Evolutionary conservation across 2,329 filamentous ascomycete species (phyloP), one percentile per base, ranked within the genome.

Genomic region (Nemania abortiva): DNA sequence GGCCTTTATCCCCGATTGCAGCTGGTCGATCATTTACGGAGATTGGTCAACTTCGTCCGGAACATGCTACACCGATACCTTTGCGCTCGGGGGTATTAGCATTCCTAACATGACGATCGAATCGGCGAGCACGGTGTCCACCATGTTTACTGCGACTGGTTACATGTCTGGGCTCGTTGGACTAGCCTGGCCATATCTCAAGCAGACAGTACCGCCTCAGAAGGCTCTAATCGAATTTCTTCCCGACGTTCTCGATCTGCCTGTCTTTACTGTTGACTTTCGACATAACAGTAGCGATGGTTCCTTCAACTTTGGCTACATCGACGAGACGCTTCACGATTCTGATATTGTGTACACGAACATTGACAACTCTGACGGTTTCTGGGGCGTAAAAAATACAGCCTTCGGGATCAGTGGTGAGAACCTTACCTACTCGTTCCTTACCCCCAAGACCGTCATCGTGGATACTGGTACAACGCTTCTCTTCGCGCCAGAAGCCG

Each of bases 381-480:
- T 80, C 69, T 86, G 82, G 83, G 68, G 79, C 57, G 77, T 84
- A 20, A 57, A 76, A 45, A 75, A 82, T 63, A 79, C 77, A 18
- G 77, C 76, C 20, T 78, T 83, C 68, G 76, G 80, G 39, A 71
- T 82, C 34, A 79, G 74, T 24, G 73, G 74, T 63, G 75, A 76
- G 42, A 69, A 73, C 31, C 65, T 77, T 49, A 81, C 80, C 74
- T 78, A 82, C 78, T 70, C 74, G 53, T 80, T 82, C 65, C 74
- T 81, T 53, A 73, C 74, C 20, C 84, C 85, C 73, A 73, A 73
- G 50, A 80, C 81, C 31, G 86, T 89, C 55, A 90, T 91, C 64
- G 84, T 88, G 31, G 91, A 93, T 79, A 93, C 91, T 2, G 91
- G 90, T 27, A 91, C 90, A 3, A 89, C 90, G 0, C 82, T 93